Percentiles rank a stretch among this genome's conserved stretches.
Evolutionary conservation across 331 rosid species (phyloP).

Genomic region (Malus hybrid): DNA sequence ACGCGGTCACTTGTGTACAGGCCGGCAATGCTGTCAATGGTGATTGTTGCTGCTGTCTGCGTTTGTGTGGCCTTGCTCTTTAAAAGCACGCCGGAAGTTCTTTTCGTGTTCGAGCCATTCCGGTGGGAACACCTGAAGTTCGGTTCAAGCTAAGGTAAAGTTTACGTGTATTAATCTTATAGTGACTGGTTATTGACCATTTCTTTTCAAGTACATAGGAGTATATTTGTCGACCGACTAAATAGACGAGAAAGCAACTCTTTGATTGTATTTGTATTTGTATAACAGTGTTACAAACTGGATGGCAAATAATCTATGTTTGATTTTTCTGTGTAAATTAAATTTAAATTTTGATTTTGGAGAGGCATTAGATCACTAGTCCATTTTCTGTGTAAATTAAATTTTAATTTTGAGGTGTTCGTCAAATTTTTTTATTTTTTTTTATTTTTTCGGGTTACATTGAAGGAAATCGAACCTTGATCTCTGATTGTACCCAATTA

Average conservation of each 20-base stretch:
- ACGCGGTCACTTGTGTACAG: conserved; percentile 56
- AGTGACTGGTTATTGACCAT: neutral
- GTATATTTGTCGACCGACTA: neutral
- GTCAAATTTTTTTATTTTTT: too few species aligned
- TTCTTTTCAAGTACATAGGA: neutral
- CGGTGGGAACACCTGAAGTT: conserved; percentile 73
- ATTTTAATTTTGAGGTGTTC: too few species aligned
- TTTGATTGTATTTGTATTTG: neutral
- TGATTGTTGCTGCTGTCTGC: conserved; percentile 86
- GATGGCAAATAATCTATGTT: neutral
- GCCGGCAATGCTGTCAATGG: conserved; percentile 93
- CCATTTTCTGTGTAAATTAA: too few species aligned
- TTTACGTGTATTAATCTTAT: neutral
- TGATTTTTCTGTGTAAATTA: neutral
- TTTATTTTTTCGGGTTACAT: too few species aligned
- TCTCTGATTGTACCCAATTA: too few species aligned
- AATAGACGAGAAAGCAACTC: neutral
- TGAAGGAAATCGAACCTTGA: too few species aligned
- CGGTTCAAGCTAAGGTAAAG: conserved; percentile 49
- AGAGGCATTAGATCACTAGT: too few species aligned
- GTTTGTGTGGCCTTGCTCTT: conserved; percentile 92
- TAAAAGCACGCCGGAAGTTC: conserved; percentile 83
- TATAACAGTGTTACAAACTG: neutral
- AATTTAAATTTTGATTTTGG: too few species aligned
- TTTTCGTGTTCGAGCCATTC: conserved; percentile 80